Evolutionary conservation across 176 grass and related monocot species (phyloP).

Genomic region (Urochloa ruziziensis): DNA sequence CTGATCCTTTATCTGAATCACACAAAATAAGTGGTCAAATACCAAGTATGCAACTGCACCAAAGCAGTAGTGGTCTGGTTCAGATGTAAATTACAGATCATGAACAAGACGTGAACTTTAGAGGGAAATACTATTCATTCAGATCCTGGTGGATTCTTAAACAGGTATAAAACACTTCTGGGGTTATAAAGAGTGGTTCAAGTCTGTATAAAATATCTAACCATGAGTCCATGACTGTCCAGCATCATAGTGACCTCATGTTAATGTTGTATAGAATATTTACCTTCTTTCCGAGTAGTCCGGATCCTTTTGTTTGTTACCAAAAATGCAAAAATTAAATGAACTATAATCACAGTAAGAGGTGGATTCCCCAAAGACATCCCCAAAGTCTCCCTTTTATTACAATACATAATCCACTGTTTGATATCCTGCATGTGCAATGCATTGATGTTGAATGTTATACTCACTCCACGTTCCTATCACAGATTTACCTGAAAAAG

Average conservation of each 20-base stretch:
- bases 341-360: neutral
- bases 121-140: slow-evolving; percentile 9
- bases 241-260: neutral
- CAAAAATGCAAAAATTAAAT: neutral
- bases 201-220: neutral
- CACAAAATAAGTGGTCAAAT: neutral
- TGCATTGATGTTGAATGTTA: neutral
- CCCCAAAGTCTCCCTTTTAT: neutral
- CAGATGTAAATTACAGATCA: neutral
- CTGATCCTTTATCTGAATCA: slow-evolving; percentile 58
- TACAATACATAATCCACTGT: neutral
- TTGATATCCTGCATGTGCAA: neutral
- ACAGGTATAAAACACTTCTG: neutral
- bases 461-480: neutral
- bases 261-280: neutral
- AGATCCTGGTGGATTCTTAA: neutral
- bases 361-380: neutral
- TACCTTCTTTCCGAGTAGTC: neutral
- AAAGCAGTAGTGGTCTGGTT: neutral
- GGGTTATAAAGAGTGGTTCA: neutral
- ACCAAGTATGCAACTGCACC: neutral
- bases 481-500: slow-evolving; percentile 54
- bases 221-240: too few species aligned
- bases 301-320: neutral
- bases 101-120: neutral